Percentiles rank a stretch among this genome's conserved stretches.
phyloP scores from a whole-genome alignment of 1,284 basidiomycete genomes.

The Vanrija pseudolonga region DNA sequence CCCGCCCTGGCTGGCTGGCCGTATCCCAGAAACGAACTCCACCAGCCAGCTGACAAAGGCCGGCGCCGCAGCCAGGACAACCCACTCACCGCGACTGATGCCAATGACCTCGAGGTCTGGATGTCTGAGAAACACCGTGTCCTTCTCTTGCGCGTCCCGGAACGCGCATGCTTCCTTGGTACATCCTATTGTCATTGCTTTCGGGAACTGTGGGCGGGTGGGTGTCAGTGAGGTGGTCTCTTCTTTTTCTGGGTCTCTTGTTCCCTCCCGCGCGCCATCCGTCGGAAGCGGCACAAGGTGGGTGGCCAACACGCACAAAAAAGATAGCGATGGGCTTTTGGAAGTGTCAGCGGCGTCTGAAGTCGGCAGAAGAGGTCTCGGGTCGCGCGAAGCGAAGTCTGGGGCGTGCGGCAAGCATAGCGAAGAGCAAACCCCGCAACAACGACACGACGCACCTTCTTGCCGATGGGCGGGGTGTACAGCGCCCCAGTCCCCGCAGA shows the following conservation, averaged over 20 bases:
- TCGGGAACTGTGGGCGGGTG: conserved; percentile 33
- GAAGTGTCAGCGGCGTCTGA: conserved; percentile 40
- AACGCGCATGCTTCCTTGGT: conserved; percentile 74
- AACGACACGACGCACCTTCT: too few species aligned
- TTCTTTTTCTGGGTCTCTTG: too few species aligned
- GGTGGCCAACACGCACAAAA: conserved; percentile 64
- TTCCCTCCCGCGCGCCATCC: too few species aligned
- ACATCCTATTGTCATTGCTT: conserved; percentile 63
- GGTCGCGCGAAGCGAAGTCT: too few species aligned
- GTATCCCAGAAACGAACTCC: neutral
- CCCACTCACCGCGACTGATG: conserved; percentile 53
- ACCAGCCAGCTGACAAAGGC: neutral
- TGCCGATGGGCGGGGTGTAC: too few species aligned
- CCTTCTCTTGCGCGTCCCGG: conserved; percentile 66
- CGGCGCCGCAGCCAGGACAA: neutral
- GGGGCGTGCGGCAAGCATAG: too few species aligned
- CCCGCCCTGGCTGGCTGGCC: too few species aligned
- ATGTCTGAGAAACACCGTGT: conserved; percentile 62
- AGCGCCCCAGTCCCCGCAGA: too few species aligned
- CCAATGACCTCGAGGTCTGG: conserved; percentile 63
- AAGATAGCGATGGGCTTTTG: conserved; percentile 60
- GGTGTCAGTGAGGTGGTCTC: neutral
- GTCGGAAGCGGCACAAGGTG: conserved; percentile 60
- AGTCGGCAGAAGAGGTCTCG: neutral
- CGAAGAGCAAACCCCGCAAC: neutral